A percentile compares a stretch with the other conserved stretches of the same genome.
phyloP scores from a whole-genome alignment of 2,329 filamentous ascomycete species.

The Pestalotiopsis sp. region DNA sequence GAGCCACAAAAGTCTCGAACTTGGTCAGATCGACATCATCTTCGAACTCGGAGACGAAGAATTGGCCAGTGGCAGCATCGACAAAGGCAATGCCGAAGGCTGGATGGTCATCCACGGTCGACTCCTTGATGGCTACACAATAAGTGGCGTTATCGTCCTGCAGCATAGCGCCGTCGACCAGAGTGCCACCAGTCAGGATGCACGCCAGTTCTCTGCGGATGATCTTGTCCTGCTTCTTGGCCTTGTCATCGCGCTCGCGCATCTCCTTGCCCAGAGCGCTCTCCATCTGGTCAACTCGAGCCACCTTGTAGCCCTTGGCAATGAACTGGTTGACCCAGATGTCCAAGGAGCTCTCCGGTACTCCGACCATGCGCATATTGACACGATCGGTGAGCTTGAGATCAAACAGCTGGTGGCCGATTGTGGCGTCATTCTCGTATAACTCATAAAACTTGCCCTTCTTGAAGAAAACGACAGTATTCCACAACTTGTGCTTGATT shows the following conservation, averaged over 20 bases:
- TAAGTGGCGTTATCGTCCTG: constrained; percentile 97
- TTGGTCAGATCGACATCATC: constrained; percentile 94
- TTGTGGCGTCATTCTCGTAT: constrained; percentile 95
- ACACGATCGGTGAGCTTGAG: constrained; percentile 96
- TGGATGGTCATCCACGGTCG: constrained; percentile 69
- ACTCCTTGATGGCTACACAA: constrained; percentile 92
- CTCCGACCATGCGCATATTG: constrained; percentile 99
- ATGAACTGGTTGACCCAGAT: constrained; percentile 99
- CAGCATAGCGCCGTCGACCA: constrained; percentile 95
- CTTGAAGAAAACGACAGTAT: constrained; percentile 98
- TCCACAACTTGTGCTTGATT: constrained; percentile 97
- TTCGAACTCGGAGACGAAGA: constrained; percentile 86
- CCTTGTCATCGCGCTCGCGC: constrained; percentile 81
- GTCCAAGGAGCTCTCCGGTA: constrained; percentile 92
- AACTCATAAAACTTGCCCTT: constrained; percentile 99
- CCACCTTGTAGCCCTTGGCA: constrained; percentile 96
- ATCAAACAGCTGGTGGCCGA: constrained; percentile 95
- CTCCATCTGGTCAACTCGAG: constrained; percentile 94
- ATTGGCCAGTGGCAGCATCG: constrained; percentile 93
- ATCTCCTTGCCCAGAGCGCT: constrained; percentile 96
- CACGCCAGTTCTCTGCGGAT: constrained; percentile 89
- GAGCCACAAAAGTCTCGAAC: constrained; percentile 95
- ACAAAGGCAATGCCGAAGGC: constrained; percentile 92
- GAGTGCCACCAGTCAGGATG: constrained; percentile 86
- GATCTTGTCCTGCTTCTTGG: constrained; percentile 82